phyloP scores from a whole-genome alignment of 148 eudicot species.

The Silene latifolia region DNA sequence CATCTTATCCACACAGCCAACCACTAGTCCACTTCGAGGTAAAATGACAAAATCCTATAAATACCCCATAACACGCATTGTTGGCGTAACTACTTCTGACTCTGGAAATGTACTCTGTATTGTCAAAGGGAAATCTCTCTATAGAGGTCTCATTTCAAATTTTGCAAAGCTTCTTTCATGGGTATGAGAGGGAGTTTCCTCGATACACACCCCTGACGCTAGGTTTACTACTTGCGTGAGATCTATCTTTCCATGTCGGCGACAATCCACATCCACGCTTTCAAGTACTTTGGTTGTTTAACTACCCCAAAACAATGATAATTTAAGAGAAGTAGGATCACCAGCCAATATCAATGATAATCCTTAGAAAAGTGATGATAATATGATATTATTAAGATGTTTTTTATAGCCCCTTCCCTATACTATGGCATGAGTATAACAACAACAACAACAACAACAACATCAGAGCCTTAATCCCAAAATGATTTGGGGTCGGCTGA shows the following conservation, averaged over 20 bases:
- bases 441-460: too few relatives aligned
- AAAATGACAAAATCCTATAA: too few relatives aligned
- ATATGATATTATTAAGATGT: not conserved
- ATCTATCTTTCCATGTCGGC: not conserved
- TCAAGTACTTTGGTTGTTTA: not conserved
- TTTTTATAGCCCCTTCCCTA: not conserved
- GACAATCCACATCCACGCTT: not conserved
- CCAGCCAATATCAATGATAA: constrained; percentile 1
- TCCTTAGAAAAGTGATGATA: not conserved
- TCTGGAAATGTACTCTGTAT: not conserved
- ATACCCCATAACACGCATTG: not conserved
- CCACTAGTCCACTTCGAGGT: not conserved
- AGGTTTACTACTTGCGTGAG: not conserved
- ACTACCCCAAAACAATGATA: not conserved
- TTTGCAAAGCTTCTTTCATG: too few relatives aligned
- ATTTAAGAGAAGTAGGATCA: not conserved
- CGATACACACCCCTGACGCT: too few relatives aligned
- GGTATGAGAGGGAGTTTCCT: too few relatives aligned
- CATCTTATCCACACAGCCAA: not conserved
- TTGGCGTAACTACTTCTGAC: not conserved
- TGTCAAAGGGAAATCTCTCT: too few relatives aligned
- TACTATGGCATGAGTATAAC: not conserved
- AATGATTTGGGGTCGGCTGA: too few relatives aligned
- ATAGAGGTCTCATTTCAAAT: too few relatives aligned
- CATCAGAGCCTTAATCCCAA: too few relatives aligned